Conservation (phyloP, 1,284 basidiomycete species). For the Ganoderma leucocontextum region DNA sequence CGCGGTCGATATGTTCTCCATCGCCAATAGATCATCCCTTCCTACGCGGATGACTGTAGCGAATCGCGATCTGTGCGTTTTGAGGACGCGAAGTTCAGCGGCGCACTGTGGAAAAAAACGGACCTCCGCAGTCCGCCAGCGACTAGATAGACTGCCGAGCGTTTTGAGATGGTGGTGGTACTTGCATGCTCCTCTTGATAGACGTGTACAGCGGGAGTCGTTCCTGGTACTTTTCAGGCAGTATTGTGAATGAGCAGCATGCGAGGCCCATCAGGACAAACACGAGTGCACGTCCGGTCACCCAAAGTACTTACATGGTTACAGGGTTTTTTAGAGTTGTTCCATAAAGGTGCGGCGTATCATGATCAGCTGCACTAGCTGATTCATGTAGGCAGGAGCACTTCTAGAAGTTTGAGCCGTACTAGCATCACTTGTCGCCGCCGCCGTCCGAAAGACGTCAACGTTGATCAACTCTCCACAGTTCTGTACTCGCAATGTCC, state of each 20-base stretch:
- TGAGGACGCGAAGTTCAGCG: background rate
- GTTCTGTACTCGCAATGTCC: background rate
- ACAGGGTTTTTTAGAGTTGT: background rate
- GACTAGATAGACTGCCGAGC: background rate
- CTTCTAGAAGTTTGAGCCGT: background rate
- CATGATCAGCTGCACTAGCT: background rate
- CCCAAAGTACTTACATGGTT: background rate
- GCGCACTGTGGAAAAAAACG: conserved; percentile 2
- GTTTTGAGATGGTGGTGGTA: background rate
- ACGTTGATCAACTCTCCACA: background rate
- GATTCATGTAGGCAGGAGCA: background rate
- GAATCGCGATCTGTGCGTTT: too few relatives aligned
- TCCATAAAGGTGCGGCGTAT: background rate
- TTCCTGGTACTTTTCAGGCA: too few relatives aligned
- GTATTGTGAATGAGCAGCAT: background rate
- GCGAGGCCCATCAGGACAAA: background rate
- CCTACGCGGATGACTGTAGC: background rate
- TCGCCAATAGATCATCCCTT: background rate
- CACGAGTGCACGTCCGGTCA: background rate
- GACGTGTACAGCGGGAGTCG: background rate
- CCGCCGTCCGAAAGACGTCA: background rate
- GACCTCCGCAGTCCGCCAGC: background rate
- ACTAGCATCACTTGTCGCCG: background rate
- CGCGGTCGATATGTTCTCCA: background rate
- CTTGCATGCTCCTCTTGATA: background rate